A percentile compares a stretch with the other conserved stretches of the same genome.
phyloP scores from a whole-genome alignment of 2,329 filamentous ascomycete species.

The Ophiocordyceps australis region DNA sequence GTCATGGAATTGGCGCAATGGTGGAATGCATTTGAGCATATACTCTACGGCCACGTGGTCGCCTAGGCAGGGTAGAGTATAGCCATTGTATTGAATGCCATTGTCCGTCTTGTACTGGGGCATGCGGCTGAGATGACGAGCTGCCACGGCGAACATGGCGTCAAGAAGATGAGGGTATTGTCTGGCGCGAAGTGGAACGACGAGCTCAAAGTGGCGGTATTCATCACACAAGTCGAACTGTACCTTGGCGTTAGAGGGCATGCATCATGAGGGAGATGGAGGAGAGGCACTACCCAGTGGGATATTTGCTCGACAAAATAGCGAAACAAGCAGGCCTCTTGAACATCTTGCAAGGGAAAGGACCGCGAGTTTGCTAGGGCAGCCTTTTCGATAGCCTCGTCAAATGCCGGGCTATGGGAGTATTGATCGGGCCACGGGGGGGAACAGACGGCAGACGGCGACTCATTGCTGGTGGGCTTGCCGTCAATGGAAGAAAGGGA shows the following conservation, averaged over 20 bases:
- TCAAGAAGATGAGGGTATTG: slow-evolving; percentile 18
- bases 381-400: no score
- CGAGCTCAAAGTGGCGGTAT: slow-evolving; percentile 18
- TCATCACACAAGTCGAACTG: slow-evolving; percentile 22
- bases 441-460: no score
- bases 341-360: slow-evolving; percentile 14
- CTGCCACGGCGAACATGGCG: slow-evolving; percentile 20
- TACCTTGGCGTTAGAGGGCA: slow-evolving; percentile 2
- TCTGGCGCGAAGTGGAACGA: slow-evolving; percentile 15
- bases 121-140: slow-evolving; percentile 17
- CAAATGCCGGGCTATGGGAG: no score
- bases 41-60: slow-evolving; percentile 20
- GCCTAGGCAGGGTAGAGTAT: slow-evolving; percentile 15
- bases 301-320: slow-evolving; percentile 21
- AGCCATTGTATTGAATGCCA: slow-evolving; percentile 18
- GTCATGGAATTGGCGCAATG: slow-evolving; percentile 16
- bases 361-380: no score
- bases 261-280: rapidly evolving
- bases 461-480: no score
- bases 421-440: no score
- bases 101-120: slow-evolving; percentile 16
- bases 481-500: no score
- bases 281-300: slow-evolving; percentile 13
- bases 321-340: slow-evolving; percentile 18
- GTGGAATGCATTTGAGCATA: slow-evolving; percentile 19